Conservation (phyloP, 495 filamentous ascomycete genomes). For the Penicillium samsonianum region DNA sequence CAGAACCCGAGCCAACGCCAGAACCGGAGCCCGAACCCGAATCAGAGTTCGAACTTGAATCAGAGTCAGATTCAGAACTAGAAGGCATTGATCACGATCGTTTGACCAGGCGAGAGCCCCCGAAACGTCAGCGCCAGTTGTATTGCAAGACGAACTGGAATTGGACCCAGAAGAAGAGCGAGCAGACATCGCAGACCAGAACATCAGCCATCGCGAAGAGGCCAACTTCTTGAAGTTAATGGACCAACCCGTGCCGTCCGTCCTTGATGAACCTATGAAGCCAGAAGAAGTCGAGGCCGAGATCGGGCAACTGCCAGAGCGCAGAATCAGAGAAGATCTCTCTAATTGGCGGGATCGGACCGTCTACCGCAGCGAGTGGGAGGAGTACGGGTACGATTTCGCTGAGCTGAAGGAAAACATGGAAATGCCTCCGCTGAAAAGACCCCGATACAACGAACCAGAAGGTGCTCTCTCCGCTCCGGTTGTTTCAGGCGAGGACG, state of each 20-base stretch:
- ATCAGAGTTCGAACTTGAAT: conserved; percentile 16
- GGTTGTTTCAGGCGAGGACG: neutral
- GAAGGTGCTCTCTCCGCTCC: neutral
- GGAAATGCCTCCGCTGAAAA: conserved; percentile 36
- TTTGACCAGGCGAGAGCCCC: neutral
- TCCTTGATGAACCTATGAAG: conserved; percentile 15
- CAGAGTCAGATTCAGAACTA: neutral
- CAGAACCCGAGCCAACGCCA: neutral
- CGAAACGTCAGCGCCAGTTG: conserved; percentile 10
- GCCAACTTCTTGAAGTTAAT: conserved; percentile 56
- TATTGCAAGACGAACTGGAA: conserved; percentile 18
- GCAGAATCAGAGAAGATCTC: conserved; percentile 34
- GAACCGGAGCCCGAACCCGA: conserved; percentile 10
- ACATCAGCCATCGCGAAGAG: conserved; percentile 57
- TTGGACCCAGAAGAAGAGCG: conserved; percentile 48
- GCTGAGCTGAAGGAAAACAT: conserved; percentile 37
- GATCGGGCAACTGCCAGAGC: conserved; percentile 22
- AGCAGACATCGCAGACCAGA: conserved; percentile 55
- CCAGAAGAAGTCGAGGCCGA: conserved; percentile 22
- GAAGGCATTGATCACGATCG: neutral
- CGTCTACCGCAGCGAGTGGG: conserved; percentile 53
- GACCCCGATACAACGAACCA: conserved; percentile 25
- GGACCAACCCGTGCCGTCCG: conserved; percentile 24
- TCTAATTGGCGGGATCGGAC: conserved; percentile 49
- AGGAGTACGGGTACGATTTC: conserved; percentile 41